Evolutionary conservation across 2,329 filamentous ascomycete genomes (phyloP), one percentile per base, ranked within the genome.

Genomic region (Penicillium sp.): DNA sequence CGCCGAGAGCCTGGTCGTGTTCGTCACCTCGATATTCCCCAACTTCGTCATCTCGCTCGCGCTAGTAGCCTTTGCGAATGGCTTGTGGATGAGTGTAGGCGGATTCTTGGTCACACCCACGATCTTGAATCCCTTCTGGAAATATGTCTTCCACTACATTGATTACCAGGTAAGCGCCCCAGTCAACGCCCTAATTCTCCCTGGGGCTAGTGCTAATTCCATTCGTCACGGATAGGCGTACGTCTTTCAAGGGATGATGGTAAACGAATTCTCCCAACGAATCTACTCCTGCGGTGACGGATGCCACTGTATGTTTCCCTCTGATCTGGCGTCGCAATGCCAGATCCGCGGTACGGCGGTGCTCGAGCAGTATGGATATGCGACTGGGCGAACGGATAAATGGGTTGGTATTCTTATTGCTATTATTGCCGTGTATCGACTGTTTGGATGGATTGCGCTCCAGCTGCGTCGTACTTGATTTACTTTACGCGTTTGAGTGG

Each of bases 191-290:
- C 35, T 31, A 4, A 12, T 12, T 14, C 35, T n/a, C 4, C 5
- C 31, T 14, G 28, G 15, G 8, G 3, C 12, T 17, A 6, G 15
- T 20, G 2, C 58, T 63, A 54, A 63, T 28, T 2, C n/a, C 39
- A 5, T 47, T 4, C 38, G 14, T 15, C 17, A 31, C 28, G 28
- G 37, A 5, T 25, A 81, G 77, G 81, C 82, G 43, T 96, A 93
- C 68, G 91, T 96, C 3, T 96, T 96, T 72, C 86, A 94, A 71
- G 91, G 90, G 14, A 95, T 96, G 91, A 95, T 96, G 90, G 87
- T 94, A 55, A 96, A 95, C 70, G 90, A 96, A 77, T 95, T 96
- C 73, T 79, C 79, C 1, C 65, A 83, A 17, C 81, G 90, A 14
- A 82, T 79, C 3, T 96, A 90, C 73, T 73, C 76, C 3, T 94